Evolutionary conservation across 176 grass and related monocot species (phyloP).

Genomic region (Panicum miliaceum): DNA sequence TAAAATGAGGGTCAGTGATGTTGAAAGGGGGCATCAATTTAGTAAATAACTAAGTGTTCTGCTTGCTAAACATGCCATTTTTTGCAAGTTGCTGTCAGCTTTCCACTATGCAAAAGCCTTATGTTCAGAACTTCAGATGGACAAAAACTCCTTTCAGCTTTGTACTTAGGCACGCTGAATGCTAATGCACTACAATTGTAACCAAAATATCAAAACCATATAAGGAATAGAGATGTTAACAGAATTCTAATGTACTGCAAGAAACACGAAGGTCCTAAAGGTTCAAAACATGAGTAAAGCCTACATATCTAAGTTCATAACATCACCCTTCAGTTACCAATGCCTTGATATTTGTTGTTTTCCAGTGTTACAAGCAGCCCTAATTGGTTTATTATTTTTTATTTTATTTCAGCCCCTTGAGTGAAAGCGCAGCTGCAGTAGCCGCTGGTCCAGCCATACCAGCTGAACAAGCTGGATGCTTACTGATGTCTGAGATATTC

Average conservation of each 20-base stretch:
- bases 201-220: background rate
- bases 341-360: too few relatives aligned
- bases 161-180: background rate
- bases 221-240: constrained; percentile 5
- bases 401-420: constrained; percentile 68
- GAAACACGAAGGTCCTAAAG: constrained; percentile 2
- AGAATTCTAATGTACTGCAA: background rate
- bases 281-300: background rate
- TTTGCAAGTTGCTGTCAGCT: background rate
- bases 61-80: background rate
- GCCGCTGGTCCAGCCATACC: constrained; percentile 66
- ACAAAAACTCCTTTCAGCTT: background rate
- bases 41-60: background rate
- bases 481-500: constrained; percentile 82
- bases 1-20: background rate
- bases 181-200: constrained; percentile 8
- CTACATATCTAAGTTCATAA: constrained; percentile 5
- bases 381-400: constrained; percentile 1
- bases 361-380: too few relatives aligned
- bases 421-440: constrained; percentile 61
- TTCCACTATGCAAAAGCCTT: background rate
- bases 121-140: too few relatives aligned
- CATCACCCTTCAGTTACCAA: background rate
- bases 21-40: background rate
- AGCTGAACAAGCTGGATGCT: constrained; percentile 71